phyloP scores from a whole-genome alignment of 163 green algal species.

The Smithsoniella earleae region DNA sequence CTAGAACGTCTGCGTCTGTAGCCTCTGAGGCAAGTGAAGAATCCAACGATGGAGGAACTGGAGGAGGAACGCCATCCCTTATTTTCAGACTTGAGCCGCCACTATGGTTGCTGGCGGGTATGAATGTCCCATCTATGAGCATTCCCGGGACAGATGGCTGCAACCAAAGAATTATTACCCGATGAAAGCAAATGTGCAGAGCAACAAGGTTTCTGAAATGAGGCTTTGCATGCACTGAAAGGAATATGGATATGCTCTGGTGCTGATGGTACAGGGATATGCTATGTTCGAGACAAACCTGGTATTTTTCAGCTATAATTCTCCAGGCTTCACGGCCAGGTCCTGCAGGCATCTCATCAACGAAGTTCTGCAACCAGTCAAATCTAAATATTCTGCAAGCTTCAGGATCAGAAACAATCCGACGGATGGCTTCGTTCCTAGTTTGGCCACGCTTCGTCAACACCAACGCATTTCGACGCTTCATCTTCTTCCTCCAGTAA shows the following conservation, averaged over 20 bases:
- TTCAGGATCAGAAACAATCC: background rate
- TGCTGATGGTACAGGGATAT: too few relatives aligned
- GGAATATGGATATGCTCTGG: too few relatives aligned
- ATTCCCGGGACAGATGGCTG: background rate
- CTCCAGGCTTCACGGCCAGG: background rate
- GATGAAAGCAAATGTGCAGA: too few relatives aligned
- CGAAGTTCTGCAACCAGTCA: background rate
- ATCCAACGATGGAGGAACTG: background rate
- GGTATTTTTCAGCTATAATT: background rate
- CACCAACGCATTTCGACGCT: background rate
- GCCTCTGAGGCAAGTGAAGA: background rate
- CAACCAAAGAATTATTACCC: background rate
- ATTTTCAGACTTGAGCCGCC: background rate
- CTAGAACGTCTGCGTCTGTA: background rate
- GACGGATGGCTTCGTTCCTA: background rate
- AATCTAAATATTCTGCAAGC: background rate
- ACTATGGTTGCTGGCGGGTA: background rate
- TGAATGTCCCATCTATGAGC: slow-evolving; percentile 5
- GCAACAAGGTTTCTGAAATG: too few relatives aligned
- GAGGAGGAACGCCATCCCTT: background rate
- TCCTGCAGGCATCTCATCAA: background rate
- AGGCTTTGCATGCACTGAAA: too few relatives aligned
- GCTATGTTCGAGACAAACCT: slow-evolving; percentile 2
- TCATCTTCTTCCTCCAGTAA: background rate
- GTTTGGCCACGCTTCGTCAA: background rate